Percentiles rank a stretch among this genome's conserved stretches.
phyloP scores from a whole-genome alignment of 176 grass and related monocot genomes.

The Olyra latifolia region DNA sequence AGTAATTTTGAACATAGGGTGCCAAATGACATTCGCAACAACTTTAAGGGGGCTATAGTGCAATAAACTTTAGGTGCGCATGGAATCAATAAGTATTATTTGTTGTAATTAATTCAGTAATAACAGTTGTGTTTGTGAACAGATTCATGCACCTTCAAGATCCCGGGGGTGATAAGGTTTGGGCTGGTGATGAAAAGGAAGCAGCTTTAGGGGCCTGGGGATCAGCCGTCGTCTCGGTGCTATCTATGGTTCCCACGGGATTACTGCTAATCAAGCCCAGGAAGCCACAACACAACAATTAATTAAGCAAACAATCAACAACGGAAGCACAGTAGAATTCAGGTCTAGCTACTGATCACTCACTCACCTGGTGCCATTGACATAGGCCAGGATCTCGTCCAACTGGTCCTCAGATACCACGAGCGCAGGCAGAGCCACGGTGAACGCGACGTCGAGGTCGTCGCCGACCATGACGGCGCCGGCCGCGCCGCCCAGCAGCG shows the following conservation, averaged over 20 bases:
- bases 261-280: constrained; percentile 19
- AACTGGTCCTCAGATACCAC: not conserved
- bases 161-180: constrained; percentile 39
- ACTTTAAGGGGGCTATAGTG: too few species aligned
- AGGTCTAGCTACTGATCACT: not conserved
- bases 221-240: not conserved
- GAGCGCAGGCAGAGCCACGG: not conserved
- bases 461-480: not conserved
- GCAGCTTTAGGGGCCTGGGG: constrained; percentile 29
- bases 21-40: too few species aligned
- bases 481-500: not conserved
- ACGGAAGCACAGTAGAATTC: not conserved
- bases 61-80: too few species aligned
- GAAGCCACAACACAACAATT: too few species aligned
- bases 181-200: constrained; percentile 51
- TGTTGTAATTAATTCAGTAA: too few species aligned
- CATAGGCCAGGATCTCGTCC: constrained; percentile 11
- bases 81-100: too few species aligned
- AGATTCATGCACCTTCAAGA: constrained; percentile 49
- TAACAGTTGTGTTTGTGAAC: not conserved
- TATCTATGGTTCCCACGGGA: constrained; percentile 39
- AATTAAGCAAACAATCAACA: too few species aligned
- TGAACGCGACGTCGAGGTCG: not conserved
- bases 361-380: constrained; percentile 17
- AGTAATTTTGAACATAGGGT: too few species aligned